Evolutionary conservation across 768 basidiomycete genomes (phyloP), one percentile per base, ranked within the genome.

Genomic region (Tulasnella calospora): DNA sequence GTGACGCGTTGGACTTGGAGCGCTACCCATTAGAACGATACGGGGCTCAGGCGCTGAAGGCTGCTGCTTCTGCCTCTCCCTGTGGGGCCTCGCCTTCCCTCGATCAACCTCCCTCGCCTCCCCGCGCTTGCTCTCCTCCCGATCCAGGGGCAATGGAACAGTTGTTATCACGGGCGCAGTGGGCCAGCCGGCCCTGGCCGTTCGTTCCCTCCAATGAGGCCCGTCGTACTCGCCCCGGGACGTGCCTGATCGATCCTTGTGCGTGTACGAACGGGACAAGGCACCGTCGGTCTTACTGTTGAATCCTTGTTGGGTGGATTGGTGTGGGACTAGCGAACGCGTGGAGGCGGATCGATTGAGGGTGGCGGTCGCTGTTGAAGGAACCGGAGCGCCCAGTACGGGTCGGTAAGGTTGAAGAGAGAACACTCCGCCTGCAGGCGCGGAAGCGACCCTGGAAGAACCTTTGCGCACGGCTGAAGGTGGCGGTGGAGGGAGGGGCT

Each of bases 271-370:
- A 13, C 71, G 40, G 21, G 71, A 41, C 33, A 73, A 27, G 10
- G 38, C 71, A 27, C 61, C 61, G 61, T 67, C 61, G 61, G 61
- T 67, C 19, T 13, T 72, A n/a, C 12, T 12, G 19, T 0, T 3
- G 1, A 7, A 33, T 15, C 71, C 36, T 40, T 72, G 35, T 44
- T 30, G 36, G 35, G 38, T 40, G 38, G 38, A 15, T 15, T 44
- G 44, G 44, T 15, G 1, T 2, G 44, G 15, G 15, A 44, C 44
- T 3, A 15, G 75, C 40, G 75, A 57, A 41, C 95, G 92, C 81
- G 94, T 93, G 3, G 95, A 76, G 30, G 57, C 57, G 41, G 51
- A 57, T 19, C 75, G 75, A 30, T 76, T 57, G 51, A 76, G 36
- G 6, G 75, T 76, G 47, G 23, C n/a, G 41, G 47, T 5, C 82